Evolutionary conservation across 2,329 filamentous ascomycete genomes (phyloP).

Genomic region (Colletotrichum chrysophilum): DNA sequence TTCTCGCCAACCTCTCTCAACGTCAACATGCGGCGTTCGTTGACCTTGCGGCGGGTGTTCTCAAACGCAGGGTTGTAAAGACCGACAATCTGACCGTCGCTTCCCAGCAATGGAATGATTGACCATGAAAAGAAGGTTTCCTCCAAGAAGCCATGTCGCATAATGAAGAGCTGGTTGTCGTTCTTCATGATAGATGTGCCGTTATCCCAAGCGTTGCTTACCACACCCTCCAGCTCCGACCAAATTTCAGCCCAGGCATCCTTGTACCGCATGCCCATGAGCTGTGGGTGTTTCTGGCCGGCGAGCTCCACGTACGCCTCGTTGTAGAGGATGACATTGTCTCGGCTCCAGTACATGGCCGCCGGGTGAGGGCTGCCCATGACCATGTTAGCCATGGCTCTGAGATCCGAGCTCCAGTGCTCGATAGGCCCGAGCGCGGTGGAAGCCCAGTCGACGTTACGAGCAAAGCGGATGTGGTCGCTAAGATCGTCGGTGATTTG

Average conservation of each 20-base stretch:
- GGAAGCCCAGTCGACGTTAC: conserved; percentile 73
- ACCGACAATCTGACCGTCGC: conserved; percentile 75
- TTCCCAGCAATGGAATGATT: conserved; percentile 77
- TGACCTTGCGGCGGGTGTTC: conserved; percentile 79
- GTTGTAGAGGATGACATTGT: conserved; percentile 74
- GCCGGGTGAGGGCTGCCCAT: conserved; percentile 80
- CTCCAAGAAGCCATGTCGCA: conserved; percentile 72
- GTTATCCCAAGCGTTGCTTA: conserved; percentile 69
- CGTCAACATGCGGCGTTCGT: conserved; percentile 80
- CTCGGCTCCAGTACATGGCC: conserved; percentile 80
- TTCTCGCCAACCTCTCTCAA: conserved; percentile 79
- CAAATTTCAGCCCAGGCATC: conserved; percentile 79
- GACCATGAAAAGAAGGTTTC: conserved; percentile 87
- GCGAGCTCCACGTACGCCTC: conserved; percentile 75
- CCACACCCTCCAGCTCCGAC: conserved; percentile 71
- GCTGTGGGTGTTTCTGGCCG: conserved; percentile 74
- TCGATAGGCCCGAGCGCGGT: conserved; percentile 80
- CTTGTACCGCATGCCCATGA: conserved; percentile 77
- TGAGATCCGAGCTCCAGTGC: conserved; percentile 70
- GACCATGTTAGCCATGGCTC: conserved; percentile 81
- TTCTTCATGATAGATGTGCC: conserved; percentile 86
- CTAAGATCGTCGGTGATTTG: conserved; percentile 68
- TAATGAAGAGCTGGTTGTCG: conserved; percentile 78
- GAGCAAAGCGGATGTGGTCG: conserved; percentile 74
- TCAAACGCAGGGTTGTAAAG: conserved; percentile 84